Base-by-base conservation (phyloP, 75 land plant genomes). In the Selaginella tamariscina region DNA sequence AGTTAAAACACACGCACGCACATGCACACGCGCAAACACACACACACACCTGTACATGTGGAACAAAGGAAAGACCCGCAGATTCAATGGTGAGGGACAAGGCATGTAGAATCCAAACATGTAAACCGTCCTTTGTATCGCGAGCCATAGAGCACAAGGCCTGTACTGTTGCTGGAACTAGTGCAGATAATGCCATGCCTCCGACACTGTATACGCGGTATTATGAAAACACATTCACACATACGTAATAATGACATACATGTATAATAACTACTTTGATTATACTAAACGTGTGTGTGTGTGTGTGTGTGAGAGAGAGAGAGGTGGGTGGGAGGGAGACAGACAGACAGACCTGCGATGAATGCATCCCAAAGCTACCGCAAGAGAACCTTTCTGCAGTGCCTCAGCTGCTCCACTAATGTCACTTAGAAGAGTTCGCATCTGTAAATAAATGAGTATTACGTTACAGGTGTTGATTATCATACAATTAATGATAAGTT, bases 11-110 rank as follows among this genome's bases (percentile, higher is more conserved):
- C 39, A 33, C 39, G 18, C 32, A 44, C 1, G 31, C 39, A 15
- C 56, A 20, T 67, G 2, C 0, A 71, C 18, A 71, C n/a, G 22
- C 28, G 31, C 2, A 2, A 23, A 65, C 66, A 65, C 31, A 55
- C 20, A 21, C 33, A 31, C 31, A 55, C 70, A 86, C 98, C 82
- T 93, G 98, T 28, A 88, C 90, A 74, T 89, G 88, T 18, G 94
- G 86, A 56, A 89, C 98, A 75, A 74, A 93, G 31, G 98, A 84
- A 33, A 93, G 80, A 0, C 98, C 98, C 55, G 95, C 90, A 60
- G 98, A 87, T 79, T 93, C 94, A 70, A 82, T 83, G 62, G 95
- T 93, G 71, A 93, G 83, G 70, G 86, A 83, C 62, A 93, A 83
- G 33, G 90, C 88, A 79, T 93, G 98, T 70, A 93, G 78, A 5